Conservation (phyloP, 1,139 yeast species). For the Kodamaea alishanica region DNA sequence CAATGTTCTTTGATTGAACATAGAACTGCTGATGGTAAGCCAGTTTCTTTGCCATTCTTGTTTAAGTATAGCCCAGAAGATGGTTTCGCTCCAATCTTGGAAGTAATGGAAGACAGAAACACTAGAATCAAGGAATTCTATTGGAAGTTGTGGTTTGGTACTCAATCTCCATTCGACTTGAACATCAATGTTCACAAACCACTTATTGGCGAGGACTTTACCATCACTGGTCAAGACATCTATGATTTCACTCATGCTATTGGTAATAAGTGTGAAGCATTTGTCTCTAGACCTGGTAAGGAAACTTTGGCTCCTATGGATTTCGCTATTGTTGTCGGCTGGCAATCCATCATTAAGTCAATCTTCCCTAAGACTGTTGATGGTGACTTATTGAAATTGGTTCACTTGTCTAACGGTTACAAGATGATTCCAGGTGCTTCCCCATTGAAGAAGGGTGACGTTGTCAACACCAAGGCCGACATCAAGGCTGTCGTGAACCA, state of each 20-base stretch:
- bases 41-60: constrained; percentile 73
- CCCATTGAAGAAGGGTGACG: constrained; percentile 86
- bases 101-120: constrained; percentile 87
- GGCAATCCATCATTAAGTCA: constrained; percentile 97
- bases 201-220: constrained; percentile 67
- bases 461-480: constrained; percentile 76
- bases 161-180: constrained; percentile 51
- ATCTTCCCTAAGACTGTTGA: constrained; percentile 95
- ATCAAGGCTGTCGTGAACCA: constrained; percentile 87
- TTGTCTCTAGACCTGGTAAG: constrained; percentile 84
- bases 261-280: constrained; percentile 96
- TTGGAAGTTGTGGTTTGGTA: constrained; percentile 97
- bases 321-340: constrained; percentile 96
- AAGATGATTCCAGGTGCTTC: constrained; percentile 89
- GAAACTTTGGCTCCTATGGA: constrained; percentile 95
- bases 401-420: constrained; percentile 93
- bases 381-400: constrained; percentile 91
- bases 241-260: constrained; percentile 95
- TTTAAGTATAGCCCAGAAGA: constrained; percentile 78
- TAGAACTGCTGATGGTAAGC: constrained; percentile 74
- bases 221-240: constrained; percentile 72
- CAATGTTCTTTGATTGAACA: constrained; percentile 78
- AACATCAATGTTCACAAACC: constrained; percentile 66
- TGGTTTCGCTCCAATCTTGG: constrained; percentile 94
- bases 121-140: constrained; percentile 90